Evolutionary conservation across 345 rosid species (phyloP).

Genomic region (Durio zibethinus): DNA sequence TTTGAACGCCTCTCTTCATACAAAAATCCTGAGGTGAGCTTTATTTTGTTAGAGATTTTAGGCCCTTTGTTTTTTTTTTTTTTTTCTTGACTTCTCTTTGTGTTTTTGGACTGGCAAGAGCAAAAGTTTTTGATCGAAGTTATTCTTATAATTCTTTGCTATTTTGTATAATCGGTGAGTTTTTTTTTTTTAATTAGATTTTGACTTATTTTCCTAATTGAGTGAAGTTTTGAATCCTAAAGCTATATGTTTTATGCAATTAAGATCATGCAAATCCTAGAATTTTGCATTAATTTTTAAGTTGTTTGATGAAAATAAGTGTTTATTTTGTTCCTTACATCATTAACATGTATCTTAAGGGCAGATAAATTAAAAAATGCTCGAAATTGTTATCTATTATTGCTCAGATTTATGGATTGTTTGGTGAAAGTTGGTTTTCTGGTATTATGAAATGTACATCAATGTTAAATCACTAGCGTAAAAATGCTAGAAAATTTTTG

Average conservation of each 20-base stretch:
- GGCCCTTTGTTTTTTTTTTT: neutral
- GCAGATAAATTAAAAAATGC: neutral
- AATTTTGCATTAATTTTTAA: neutral
- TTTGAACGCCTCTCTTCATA: conserved; percentile 92
- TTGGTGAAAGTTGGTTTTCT: neutral
- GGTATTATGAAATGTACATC: neutral
- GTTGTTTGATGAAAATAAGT: neutral
- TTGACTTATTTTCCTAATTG: neutral
- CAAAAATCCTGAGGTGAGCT: conserved; percentile 90
- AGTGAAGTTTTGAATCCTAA: neutral
- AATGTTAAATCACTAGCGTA: neutral
- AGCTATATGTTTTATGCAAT: neutral
- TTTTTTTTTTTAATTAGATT: neutral
- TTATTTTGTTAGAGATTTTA: neutral
- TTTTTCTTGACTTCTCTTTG: neutral
- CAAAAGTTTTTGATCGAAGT: conserved; percentile 97
- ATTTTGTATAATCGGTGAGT: conserved; percentile 84
- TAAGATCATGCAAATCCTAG: neutral
- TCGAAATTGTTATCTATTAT: neutral
- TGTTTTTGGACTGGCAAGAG: conserved; percentile 48
- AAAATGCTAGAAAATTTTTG: neutral
- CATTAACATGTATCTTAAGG: neutral
- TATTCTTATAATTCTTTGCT: conserved; percentile 97
- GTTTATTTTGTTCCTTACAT: too few relatives aligned
- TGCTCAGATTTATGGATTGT: neutral